Evolutionary conservation across 495 filamentous ascomycete genomes (phyloP), one percentile per base, ranked within the genome.

Genomic region (Xylaria bambusicola): DNA sequence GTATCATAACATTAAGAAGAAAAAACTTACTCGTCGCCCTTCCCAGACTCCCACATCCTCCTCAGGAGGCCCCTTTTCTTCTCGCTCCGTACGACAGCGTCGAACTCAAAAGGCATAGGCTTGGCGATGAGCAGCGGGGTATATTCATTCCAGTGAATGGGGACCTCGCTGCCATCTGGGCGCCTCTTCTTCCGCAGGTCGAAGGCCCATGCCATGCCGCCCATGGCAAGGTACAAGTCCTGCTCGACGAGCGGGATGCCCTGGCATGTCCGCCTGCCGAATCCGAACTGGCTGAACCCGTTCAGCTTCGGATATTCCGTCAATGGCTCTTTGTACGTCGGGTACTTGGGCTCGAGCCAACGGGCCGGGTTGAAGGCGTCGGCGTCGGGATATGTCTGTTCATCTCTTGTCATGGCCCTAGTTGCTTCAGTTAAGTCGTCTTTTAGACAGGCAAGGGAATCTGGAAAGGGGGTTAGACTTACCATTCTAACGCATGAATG

Each of bases 351-450:
- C 56, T 75, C 74, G 27, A 85, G 56, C 75, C 82, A 84, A 6
- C 83, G 73, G 3, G 64, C 71, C 8, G 83, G 83, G 52, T 78
- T 73, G 71, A 87, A 88, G n/a, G 70, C 61, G 27, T 88, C 84
- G n/a, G 84, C 68, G 54, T 84, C 77, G 0, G 85, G 85, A 55
- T 87, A 89, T 15, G 76, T 75, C 12, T 66, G 59, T 48, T 80
- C 75, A 63, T 88, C 81, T 49, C 86, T 80, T 27, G 84, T 81
- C 61, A 89, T 87, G 38, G 78, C 82, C 86, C 85, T 83, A 13
- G 62, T 79, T 77, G 6, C 18, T 13, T 9, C 77, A 56, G 41
- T 75, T 21, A 18, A 47, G 15, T 1, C 53, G 2, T 18, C 12
- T 40, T 21, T 6, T 44, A 6, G 15, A 13, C n/a, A 15, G 38